Percentiles rank a stretch among this genome's conserved stretches.
phyloP scores from a whole-genome alignment of 495 filamentous ascomycete species.

The Aspergillus kassunensis region DNA sequence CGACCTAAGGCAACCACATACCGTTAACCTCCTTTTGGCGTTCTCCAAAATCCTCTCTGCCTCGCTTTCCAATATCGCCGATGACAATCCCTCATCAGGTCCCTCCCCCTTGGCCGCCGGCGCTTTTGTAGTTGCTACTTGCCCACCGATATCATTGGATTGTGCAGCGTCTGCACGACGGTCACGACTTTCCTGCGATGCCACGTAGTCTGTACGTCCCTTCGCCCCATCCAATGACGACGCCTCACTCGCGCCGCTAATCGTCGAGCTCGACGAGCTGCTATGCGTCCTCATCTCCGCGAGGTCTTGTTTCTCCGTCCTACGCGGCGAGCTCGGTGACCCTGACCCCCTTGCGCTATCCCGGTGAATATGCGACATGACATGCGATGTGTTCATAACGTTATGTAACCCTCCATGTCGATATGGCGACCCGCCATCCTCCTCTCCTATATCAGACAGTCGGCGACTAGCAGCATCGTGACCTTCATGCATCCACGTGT shows the following conservation, averaged over 20 bases:
- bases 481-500: constrained; percentile 48
- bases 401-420: constrained; percentile 15
- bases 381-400: constrained; percentile 15
- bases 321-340: constrained; percentile 14
- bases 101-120: constrained; percentile 26
- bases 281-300: constrained; percentile 27
- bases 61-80: constrained; percentile 69
- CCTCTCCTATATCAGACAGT: constrained; percentile 72
- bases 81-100: constrained; percentile 55
- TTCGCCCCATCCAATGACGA: constrained; percentile 20
- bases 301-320: constrained; percentile 7
- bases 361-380: constrained; percentile 5
- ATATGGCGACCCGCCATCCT: constrained; percentile 31
- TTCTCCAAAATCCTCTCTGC: constrained; percentile 88
- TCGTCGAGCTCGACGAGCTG: constrained; percentile 38
- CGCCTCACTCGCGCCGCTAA: constrained; percentile 34
- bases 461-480: constrained; percentile 54
- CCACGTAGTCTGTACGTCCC: constrained; percentile 14
- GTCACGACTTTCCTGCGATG: constrained; percentile 13
- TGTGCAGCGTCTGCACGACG: background rate
- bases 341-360: constrained; percentile 15
- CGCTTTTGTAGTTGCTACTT: constrained; percentile 8
- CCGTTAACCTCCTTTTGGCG: constrained; percentile 81
- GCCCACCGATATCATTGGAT: constrained; percentile 10
- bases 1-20: constrained; percentile 43